Evolutionary conservation across 108 stramenopile genomes (phyloP).

Genomic region (Discostella pseudostelligera): DNA sequence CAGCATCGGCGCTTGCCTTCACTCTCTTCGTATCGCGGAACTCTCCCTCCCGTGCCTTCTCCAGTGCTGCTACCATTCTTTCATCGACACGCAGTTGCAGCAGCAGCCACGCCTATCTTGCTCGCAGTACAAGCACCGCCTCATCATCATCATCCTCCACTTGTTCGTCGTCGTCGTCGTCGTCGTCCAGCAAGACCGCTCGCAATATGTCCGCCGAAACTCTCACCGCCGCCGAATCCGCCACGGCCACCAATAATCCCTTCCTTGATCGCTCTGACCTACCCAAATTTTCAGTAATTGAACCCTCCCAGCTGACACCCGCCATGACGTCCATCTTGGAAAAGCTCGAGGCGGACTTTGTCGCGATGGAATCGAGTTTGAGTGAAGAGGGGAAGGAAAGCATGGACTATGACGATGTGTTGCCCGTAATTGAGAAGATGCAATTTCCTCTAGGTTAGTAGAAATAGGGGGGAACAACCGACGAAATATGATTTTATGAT

Average conservation of each 20-base stretch:
- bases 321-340: slow-evolving; percentile 69
- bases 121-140: not conserved
- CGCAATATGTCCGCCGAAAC: slow-evolving; percentile 12
- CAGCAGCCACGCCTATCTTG: not conserved
- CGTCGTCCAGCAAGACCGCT: slow-evolving; percentile 6
- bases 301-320: slow-evolving; percentile 81
- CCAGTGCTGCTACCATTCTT: slow-evolving; percentile 11
- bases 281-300: slow-evolving; percentile 84
- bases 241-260: slow-evolving; percentile 76
- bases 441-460: slow-evolving; percentile 56
- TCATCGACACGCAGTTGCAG: not conserved
- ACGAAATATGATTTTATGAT: no score
- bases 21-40: slow-evolving; percentile 22
- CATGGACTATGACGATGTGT: slow-evolving; percentile 57
- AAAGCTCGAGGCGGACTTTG: slow-evolving; percentile 71
- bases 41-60: slow-evolving; percentile 26
- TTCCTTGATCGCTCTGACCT: slow-evolving; percentile 76
- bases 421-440: slow-evolving; percentile 80
- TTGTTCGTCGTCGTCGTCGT: not conserved
- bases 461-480: slow-evolving; percentile 2
- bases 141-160: slow-evolving; percentile 3
- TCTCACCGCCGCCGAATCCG: slow-evolving; percentile 11
- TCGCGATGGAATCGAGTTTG: slow-evolving; percentile 58
- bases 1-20: slow-evolving; percentile 26
- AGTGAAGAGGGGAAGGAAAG: slow-evolving; percentile 7